Conservation (phyloP, 2,329 filamentous ascomycete species). For the Fusarium kyushuense region DNA sequence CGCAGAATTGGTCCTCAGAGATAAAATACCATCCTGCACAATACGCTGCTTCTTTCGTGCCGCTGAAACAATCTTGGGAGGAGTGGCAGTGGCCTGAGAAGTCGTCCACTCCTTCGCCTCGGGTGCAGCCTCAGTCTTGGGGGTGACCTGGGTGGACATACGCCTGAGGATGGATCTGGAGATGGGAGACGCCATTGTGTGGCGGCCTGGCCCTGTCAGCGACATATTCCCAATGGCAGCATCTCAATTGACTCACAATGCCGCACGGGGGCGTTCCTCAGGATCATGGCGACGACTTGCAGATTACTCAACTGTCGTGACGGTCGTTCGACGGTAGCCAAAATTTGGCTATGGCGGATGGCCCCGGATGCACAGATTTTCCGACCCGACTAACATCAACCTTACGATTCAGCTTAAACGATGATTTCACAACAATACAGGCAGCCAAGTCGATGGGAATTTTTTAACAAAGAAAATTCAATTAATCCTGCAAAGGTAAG, state of each 20-base stretch:
- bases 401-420: not conserved
- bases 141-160: slow-evolving; percentile 48
- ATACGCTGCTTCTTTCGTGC: slow-evolving; percentile 52
- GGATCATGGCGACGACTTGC: slow-evolving; percentile 62
- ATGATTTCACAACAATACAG: not conserved
- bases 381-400: slow-evolving; percentile 35
- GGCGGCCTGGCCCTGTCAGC: slow-evolving; percentile 60
- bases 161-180: slow-evolving; percentile 52
- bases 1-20: slow-evolving; percentile 52
- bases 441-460: slow-evolving; percentile 1
- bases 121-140: slow-evolving; percentile 30
- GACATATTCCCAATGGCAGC: not conserved
- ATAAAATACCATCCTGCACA: slow-evolving; percentile 51
- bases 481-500: slow-evolving; percentile 46
- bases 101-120: slow-evolving; percentile 42
- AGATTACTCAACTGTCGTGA: slow-evolving; percentile 34
- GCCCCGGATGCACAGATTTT: slow-evolving; percentile 43
- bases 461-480: slow-evolving; percentile 35
- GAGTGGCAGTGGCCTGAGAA: slow-evolving; percentile 33
- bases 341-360: slow-evolving; percentile 47
- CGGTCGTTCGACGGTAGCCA: slow-evolving; percentile 43
- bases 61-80: slow-evolving; percentile 44
- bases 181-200: slow-evolving; percentile 61
- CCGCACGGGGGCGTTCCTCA: slow-evolving; percentile 66
- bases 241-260: slow-evolving; percentile 59